phyloP scores from a whole-genome alignment of 1,284 basidiomycete genomes.

The Sanghuangporus weigelae region DNA sequence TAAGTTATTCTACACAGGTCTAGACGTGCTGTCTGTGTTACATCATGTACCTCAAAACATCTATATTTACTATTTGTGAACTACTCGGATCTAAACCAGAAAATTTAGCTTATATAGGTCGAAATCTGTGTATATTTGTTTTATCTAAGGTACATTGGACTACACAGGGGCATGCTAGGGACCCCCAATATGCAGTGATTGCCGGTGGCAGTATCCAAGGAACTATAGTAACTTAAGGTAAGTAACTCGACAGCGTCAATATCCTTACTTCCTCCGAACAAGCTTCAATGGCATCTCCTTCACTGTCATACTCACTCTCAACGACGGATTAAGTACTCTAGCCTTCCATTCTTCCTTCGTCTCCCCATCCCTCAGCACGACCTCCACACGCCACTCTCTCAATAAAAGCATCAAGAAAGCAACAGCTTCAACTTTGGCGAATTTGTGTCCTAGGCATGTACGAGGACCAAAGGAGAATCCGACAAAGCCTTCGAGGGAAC shows the following conservation, averaged over 20 bases:
- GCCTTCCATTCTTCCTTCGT: neutral
- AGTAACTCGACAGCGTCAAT: no score
- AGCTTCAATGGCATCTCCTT: neutral
- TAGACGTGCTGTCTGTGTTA: neutral
- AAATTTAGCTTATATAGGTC: neutral
- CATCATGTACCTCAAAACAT: neutral
- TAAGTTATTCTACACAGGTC: neutral
- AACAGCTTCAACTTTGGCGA: conserved; percentile 17
- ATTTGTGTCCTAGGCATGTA: no score
- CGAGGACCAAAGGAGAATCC: no score
- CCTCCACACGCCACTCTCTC: conserved; percentile 16
- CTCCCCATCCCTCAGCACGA: conserved; percentile 15
- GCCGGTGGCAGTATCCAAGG: no score
- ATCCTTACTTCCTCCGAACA: neutral
- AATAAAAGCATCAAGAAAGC: conserved; percentile 16
- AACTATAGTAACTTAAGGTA: no score
- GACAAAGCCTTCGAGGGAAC: no score
- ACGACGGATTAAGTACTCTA: conserved; percentile 11
- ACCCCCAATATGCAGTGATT: neutral
- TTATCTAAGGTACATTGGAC: no score
- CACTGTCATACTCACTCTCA: neutral
- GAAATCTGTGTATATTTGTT: no score
- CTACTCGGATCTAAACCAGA: neutral
- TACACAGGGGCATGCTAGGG: no score
- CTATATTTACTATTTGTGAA: neutral